A percentile compares a stretch with the other conserved stretches of the same genome.
Evolutionary conservation across 1,284 basidiomycete species (phyloP).

Genomic region (Wolfiporia cocos): DNA sequence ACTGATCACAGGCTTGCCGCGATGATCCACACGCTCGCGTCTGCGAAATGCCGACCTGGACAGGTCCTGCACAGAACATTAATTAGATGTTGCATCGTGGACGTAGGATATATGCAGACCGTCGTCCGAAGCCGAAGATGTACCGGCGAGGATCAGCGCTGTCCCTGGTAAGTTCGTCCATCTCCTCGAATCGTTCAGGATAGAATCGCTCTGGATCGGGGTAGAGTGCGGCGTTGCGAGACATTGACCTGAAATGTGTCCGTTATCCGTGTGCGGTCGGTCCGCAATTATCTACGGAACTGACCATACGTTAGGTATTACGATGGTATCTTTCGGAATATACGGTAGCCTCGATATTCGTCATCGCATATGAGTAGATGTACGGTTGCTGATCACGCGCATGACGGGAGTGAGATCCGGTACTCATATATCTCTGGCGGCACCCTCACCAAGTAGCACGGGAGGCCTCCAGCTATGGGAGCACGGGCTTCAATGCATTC

Average conservation of each 20-base stretch:
- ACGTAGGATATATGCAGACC: constrained; percentile 6
- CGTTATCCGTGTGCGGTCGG: background rate
- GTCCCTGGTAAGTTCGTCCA: constrained; percentile 6
- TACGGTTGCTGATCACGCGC: too few species aligned
- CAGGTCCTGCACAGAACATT: constrained; percentile 11
- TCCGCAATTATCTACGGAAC: background rate
- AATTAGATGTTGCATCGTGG: background rate
- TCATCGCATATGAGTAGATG: constrained; percentile 16
- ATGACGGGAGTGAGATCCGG: too few species aligned
- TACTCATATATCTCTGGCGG: too few species aligned
- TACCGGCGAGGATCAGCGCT: constrained; percentile 10
- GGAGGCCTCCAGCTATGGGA: constrained; percentile 20
- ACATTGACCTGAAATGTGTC: background rate
- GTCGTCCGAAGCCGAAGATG: constrained; percentile 20
- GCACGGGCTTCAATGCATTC: too few species aligned
- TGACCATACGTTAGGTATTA: constrained; percentile 22
- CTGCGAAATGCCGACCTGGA: constrained; percentile 18
- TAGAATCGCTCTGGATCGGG: constrained; percentile 15
- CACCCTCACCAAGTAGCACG: constrained; percentile 17
- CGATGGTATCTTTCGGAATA: constrained; percentile 17
- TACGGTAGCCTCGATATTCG: constrained; percentile 16
- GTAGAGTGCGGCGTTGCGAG: constrained; percentile 12
- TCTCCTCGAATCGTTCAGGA: constrained; percentile 17
- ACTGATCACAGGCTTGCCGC: constrained; percentile 15
- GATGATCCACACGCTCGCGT: constrained; percentile 17